phyloP scores from a whole-genome alignment of 2,329 filamentous ascomycete species.

The Paracoccidioides brasiliensis region DNA sequence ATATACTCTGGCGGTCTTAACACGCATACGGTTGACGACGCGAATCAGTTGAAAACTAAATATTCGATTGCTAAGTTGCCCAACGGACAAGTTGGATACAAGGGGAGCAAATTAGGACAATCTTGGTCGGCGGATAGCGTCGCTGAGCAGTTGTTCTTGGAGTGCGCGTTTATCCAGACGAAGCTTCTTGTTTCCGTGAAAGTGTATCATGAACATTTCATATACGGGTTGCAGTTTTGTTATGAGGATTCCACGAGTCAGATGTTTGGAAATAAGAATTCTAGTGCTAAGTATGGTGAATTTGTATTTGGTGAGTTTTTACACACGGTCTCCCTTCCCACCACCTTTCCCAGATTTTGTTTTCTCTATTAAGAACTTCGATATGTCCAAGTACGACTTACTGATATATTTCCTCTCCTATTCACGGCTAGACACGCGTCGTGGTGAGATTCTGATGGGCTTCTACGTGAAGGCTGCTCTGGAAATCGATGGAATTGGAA shows the following conservation, averaged over 20 bases:
- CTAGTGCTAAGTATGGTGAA: conserved; percentile 54
- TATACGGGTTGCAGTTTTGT: conserved; percentile 83
- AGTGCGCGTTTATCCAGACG: conserved; percentile 52
- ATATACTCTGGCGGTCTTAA: conserved; percentile 67
- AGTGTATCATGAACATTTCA: conserved; percentile 60
- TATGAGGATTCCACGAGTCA: conserved; percentile 80
- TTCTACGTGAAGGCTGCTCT: conserved; percentile 74
- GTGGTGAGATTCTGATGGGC: conserved; percentile 75
- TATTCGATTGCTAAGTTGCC: conserved; percentile 60
- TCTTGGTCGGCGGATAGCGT: conserved; percentile 55
- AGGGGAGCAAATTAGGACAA: conserved; percentile 62
- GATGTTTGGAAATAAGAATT: conserved; percentile 64
- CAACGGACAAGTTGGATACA: conserved; percentile 60
- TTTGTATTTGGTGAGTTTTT: conserved; percentile 56
- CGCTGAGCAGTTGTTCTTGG: conserved; percentile 60
- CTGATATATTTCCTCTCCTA: neutral
- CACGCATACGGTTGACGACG: conserved; percentile 63
- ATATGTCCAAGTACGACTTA: too few species aligned
- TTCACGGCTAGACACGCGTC: conserved; percentile 53
- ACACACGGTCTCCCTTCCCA: neutral
- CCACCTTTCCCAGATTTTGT: neutral
- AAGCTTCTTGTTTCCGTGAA: conserved; percentile 63
- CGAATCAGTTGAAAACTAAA: conserved; percentile 58
- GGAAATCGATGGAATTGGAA: conserved; percentile 71
- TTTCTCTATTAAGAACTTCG: neutral